Conservation (phyloP, 176 grass and related monocot genomes). For the Leersia perrieri region DNA sequence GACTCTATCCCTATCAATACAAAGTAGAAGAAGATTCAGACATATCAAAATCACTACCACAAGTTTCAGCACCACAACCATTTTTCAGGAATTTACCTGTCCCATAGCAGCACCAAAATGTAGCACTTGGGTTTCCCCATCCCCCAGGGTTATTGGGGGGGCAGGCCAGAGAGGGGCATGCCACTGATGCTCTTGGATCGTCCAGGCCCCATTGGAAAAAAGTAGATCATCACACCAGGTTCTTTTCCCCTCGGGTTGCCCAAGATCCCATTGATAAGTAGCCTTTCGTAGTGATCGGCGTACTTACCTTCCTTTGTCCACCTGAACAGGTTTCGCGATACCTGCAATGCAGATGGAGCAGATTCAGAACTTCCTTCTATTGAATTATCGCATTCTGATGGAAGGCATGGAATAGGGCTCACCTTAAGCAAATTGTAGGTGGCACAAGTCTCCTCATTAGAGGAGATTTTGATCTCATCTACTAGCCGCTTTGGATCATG, state of each 20-base stretch:
- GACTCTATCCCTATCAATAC: conserved; percentile 70
- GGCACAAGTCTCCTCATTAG: conserved; percentile 75
- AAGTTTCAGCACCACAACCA: no score
- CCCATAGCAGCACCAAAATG: conserved; percentile 97
- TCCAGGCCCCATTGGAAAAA: conserved; percentile 71
- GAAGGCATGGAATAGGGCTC: background rate
- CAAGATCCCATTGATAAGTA: conserved; percentile 80
- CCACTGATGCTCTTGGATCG: conserved; percentile 70
- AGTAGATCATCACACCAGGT: conserved; percentile 91
- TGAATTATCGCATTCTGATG: background rate
- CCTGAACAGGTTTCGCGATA: conserved; percentile 78
- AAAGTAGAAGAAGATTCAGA: background rate
- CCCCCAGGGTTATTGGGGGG: conserved; percentile 47
- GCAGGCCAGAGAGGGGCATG: conserved; percentile 12
- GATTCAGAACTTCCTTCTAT: background rate
- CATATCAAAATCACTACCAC: no score
- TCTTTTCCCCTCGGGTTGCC: conserved; percentile 78
- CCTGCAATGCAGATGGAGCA: conserved; percentile 30
- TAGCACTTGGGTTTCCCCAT: conserved; percentile 74
- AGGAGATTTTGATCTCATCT: conserved; percentile 57
- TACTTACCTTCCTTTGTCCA: conserved; percentile 84
- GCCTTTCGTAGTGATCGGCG: conserved; percentile 78
- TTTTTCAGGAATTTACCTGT: conserved; percentile 56
- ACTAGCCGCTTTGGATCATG: conserved; percentile 69
- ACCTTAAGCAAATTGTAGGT: conserved; percentile 98